A percentile compares a stretch with the other conserved stretches of the same genome.
These are phyloP conservation scores for Neurospora sublineolata DNA, from an alignment of 495 filamentous ascomycete species.

Conservation along the genomic window DNA sequence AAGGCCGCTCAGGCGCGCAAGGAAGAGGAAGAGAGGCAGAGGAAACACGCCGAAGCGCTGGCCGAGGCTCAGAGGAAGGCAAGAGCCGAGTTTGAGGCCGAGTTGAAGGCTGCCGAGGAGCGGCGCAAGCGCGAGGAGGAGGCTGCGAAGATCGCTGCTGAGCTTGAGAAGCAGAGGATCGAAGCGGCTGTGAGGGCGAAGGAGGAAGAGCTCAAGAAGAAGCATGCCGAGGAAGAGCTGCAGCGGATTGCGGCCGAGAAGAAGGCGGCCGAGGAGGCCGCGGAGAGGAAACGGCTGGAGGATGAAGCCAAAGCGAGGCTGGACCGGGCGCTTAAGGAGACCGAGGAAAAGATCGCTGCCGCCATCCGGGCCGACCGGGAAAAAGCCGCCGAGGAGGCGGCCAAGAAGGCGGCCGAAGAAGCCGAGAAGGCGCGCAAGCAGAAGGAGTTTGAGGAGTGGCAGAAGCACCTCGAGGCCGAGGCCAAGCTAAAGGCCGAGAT, in stretches of 20 bases:
- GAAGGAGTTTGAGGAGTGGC: conserved; percentile 38
- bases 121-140: neutral
- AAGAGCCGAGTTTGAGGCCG: conserved; percentile 24
- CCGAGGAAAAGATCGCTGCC: conserved; percentile 24
- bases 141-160: conserved; percentile 9
- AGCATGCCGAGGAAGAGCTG: conserved; percentile 22
- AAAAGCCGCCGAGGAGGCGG: conserved; percentile 29
- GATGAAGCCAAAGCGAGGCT: conserved; percentile 35
- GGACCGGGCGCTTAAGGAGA: conserved; percentile 43
- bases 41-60: conserved; percentile 20
- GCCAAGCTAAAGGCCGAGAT: conserved; percentile 35
- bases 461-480: conserved; percentile 28
- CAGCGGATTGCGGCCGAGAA: conserved; percentile 20
- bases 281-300: conserved; percentile 15
- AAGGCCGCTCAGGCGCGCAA: conserved; percentile 25
- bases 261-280: conserved; percentile 22
- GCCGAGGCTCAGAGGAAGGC: conserved; percentile 11
- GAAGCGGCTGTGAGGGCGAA: conserved; percentile 22
- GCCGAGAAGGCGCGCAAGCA: conserved; percentile 28
- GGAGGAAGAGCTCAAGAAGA: conserved; percentile 17
- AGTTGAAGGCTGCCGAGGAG: conserved; percentile 40
- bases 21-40: conserved; percentile 24
- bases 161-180: conserved; percentile 19
- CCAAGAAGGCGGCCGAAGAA: conserved; percentile 29
- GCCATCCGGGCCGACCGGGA: conserved; percentile 18